Evolutionary conservation across 2,329 filamentous ascomycete species (phyloP), one percentile per base, ranked within the genome.

Genomic region (Talaromyces marneffei): DNA sequence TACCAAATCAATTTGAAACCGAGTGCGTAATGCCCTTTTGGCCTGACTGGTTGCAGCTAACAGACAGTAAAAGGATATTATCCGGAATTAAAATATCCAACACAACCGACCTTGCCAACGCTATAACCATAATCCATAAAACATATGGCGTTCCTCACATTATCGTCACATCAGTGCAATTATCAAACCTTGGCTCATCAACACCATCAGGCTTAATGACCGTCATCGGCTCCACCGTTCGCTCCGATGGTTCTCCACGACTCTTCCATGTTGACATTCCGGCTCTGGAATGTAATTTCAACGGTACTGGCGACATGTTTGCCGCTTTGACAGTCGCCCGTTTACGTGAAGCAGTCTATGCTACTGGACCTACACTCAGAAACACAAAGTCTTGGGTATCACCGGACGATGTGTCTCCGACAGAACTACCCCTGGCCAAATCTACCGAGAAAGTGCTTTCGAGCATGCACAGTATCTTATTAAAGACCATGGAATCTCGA

Each of bases 251-350:
- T 65, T 81, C 80, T 44, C 86, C 93, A 0, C 87, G 94, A n/a
- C 83, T 93, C 57, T 99, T 97, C 81, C 87, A 88, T 69, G 87
- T 97, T 69, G 86, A 89, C 60, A 91, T 97, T 61, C 92, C 93
- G 0, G 85, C 88, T 29, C 87, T 97, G 63, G 90, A 96, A 71
- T 90, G 92, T 77, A 96, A 94, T 81, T 99, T 97, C 77, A 92
- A 89, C 68, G 94, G 94, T 42, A 97, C 95, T 0, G 94, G 94
- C 52, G 94, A 99, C 78, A 97, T 99, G 93, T 97, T 99, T 72
- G 93, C 92, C 31, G 93, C 93, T 7, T 82, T 99, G 50, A 92
- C 91, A 71, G 86, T 96, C 1, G 90, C 90, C 42, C 87, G 93
- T 31, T 86, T 99, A 70, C 87, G 93, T 62, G 91, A 97, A 79